Base-by-base conservation (phyloP, 164 flowering plant genomes). In the Tinospora cordifolia region DNA sequence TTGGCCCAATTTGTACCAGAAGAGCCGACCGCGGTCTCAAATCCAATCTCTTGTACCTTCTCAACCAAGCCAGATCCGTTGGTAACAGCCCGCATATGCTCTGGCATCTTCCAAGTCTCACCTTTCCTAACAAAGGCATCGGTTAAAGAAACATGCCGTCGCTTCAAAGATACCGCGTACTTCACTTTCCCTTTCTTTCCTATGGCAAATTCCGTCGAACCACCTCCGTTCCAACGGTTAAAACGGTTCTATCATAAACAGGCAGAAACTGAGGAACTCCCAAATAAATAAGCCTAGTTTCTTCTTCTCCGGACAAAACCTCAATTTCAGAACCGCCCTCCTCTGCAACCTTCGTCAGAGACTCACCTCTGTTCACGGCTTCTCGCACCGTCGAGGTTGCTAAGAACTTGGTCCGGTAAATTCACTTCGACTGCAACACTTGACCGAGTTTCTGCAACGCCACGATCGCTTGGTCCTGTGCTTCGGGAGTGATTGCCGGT, bases 321-420 rank as follows among this genome's bases (percentile, higher is more conserved):
- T 77, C 73, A 7, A 86, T 79, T 2, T 76, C 72, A 58, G 75
- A 69, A 8, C 87, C 87, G 3, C 75, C 17, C 11, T 76, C 72
- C 21, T 83, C 80, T 30, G 66, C 36, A 21, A 85, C 66, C 0
- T 64, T 22, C 8, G 34, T 6, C 1, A 85, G n/a, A 63, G 87
- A 84, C 39, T 82, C 81, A 10, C 22, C 46, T 34, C 66, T 63
- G 72, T 90, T 87, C 19, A 63, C 65, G 0, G 92, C 82, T 62
- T 83, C 87, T 5, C 95, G 79, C 11, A 87, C 83, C 27, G 92
- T 88, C 2, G 89, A 77, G 7, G 92, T 90, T 67, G 90, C 92
- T 15, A 90, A 84, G 73, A 85, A 39, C 65, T 77, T 75, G 69
- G 73, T 54, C 11, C 67, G 75, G 34, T 68, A 30, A 26, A 85